Base-by-base conservation (phyloP, 805 yeast genomes). In the Ogataea angusta region DNA sequence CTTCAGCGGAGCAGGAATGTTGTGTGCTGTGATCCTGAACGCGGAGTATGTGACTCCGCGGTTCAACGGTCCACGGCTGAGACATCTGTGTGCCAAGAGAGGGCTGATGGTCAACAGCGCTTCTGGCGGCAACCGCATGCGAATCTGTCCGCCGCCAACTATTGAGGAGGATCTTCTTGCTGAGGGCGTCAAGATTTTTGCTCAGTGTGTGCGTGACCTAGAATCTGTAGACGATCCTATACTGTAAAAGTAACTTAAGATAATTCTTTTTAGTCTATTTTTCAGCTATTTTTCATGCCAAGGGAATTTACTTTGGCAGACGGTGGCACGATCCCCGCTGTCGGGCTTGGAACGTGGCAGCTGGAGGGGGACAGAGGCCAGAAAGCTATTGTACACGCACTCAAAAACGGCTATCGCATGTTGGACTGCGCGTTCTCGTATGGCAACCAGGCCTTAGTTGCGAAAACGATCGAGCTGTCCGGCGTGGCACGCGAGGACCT, bases 371-470 rank as follows among this genome's bases (percentile, higher is more conserved):
- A 45, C 6, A 34, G 38, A 22, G 53, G 47, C 15, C 34, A 15
- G 14, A 17, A 38, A 8, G 54, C 55, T 4, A 42, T 49, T 10
- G 64, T 64, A 1, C 57, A 62, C 38, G 62, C 64, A n/a, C 26
- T 50, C 9, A 17, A 38, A 18, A 12, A 32, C 25, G 75, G 73
- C 3, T 69, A 68, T 43, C 52, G 65, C 21, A 70, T 63, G 49
- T 62, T 69, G 41, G 75, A 69, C 47, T 61, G 70, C 8, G 75
- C 75, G 1, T 69, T 54, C 10, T 47, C 60, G 30, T 69, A 69
- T 45, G 60, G 53, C 3, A 69, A 68, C 49, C 73, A 72, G 49
- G 46, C 43, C 10, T 62, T 66, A 38, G 74, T 71, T 4, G 73
- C 72, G 4, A 40, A 55, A 22, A 75, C 74, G 2, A 60, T 72